These are phyloP conservation scores for Pichia sp. DNA, from an alignment of 1,139 yeast genomes.

Conservation along the genomic window DNA sequence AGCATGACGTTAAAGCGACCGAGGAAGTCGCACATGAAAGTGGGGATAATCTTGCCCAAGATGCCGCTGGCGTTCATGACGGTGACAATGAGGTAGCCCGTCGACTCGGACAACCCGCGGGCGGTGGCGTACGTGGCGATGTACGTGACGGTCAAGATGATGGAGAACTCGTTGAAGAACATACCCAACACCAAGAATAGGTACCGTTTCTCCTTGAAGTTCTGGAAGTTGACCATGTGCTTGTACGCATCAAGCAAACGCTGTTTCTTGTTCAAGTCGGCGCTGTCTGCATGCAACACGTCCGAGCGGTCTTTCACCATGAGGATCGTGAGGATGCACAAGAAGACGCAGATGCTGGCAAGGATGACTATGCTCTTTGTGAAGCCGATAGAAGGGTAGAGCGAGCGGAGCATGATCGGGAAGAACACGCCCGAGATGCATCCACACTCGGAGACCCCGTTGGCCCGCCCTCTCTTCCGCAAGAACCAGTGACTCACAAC, in stretches of 20 bases:
- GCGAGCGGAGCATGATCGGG: conserved; percentile 53
- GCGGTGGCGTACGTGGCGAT: conserved; percentile 48
- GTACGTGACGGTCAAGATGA: conserved; percentile 33
- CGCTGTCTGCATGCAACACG: conserved; percentile 27
- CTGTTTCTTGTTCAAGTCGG: conserved; percentile 7
- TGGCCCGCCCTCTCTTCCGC: conserved; percentile 52
- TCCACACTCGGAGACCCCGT: conserved; percentile 58
- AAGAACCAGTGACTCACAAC: conserved; percentile 61
- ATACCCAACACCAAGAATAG: conserved; percentile 28
- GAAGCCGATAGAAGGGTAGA: conserved; percentile 50
- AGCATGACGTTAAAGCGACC: conserved; percentile 54
- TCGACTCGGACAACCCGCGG: conserved; percentile 39
- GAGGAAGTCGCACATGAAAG: conserved; percentile 42
- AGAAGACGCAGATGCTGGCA: conserved; percentile 47
- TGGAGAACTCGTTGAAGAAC: conserved; percentile 28
- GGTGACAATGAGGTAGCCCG: conserved; percentile 44
- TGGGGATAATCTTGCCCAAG: conserved; percentile 48
- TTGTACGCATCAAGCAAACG: conserved; percentile 37
- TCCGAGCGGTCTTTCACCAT: conserved; percentile 25
- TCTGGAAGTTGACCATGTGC: conserved; percentile 41
- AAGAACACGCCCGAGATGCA: conserved; percentile 59
- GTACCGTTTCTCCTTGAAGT: conserved; percentile 40
- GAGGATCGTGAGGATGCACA: conserved; percentile 32
- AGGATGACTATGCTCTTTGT: conserved; percentile 55
- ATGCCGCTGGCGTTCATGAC: conserved; percentile 47